Evolutionary conservation across 202 grass and related monocot genomes (phyloP).

Genomic region (Panicum virgatum): DNA sequence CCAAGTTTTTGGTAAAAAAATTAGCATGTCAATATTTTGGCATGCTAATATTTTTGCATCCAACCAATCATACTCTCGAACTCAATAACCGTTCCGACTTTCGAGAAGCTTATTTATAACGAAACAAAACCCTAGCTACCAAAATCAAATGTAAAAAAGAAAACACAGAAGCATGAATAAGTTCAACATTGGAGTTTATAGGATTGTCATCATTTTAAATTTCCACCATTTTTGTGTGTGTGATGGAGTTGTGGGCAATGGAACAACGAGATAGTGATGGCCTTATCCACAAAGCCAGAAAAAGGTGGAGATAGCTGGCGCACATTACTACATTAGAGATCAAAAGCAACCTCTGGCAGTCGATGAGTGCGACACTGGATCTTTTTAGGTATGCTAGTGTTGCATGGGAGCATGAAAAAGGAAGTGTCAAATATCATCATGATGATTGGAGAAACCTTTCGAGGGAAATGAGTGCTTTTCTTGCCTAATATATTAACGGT

Average conservation of each 20-base stretch:
- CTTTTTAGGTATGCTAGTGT: not conserved
- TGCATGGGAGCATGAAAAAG: not conserved
- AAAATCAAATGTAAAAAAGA: no score
- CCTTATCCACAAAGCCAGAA: not conserved
- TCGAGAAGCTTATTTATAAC: no score
- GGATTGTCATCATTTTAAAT: not conserved
- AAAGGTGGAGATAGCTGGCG: not conserved
- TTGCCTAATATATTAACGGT: not conserved
- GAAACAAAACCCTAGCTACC: no score
- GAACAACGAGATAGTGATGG: not conserved
- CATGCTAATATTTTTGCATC: no score
- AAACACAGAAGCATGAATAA: no score
- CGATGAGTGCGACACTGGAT: not conserved
- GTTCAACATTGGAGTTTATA: not conserved
- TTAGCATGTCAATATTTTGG: no score
- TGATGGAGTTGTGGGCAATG: not conserved
- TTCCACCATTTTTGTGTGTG: not conserved
- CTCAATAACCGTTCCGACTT: no score
- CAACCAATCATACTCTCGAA: no score
- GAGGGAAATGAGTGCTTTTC: not conserved
- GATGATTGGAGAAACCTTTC: not conserved
- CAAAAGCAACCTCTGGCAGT: not conserved
- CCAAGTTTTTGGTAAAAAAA: no score
- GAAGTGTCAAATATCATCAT: not conserved
- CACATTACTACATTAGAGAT: not conserved